Percentiles rank a stretch among this genome's conserved stretches.
Evolutionary conservation across 176 grass and related monocot species (phyloP).

Genomic region (Aegilops bicornis): DNA sequence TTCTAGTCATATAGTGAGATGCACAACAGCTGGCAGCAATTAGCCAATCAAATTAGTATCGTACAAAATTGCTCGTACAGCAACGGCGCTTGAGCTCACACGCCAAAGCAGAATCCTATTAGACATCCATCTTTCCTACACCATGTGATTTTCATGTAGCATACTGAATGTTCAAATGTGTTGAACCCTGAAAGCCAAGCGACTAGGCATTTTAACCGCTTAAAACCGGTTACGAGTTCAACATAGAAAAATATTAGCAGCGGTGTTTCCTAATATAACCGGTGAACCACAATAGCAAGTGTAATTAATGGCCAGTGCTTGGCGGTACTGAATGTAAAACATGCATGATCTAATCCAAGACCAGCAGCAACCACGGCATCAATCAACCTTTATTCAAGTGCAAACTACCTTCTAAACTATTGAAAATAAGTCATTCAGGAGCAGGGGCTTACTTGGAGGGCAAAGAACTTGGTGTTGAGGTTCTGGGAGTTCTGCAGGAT

Average conservation of each 20-base stretch:
- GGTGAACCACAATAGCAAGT: not conserved
- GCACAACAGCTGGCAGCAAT: not conserved
- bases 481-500: conserved; percentile 93
- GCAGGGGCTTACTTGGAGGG: conserved; percentile 72
- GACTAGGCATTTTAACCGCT: not conserved
- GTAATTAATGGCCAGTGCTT: not conserved
- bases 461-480: conserved; percentile 98
- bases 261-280: not conserved
- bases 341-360: not conserved
- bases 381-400: not conserved
- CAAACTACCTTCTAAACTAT: not conserved
- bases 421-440: not conserved
- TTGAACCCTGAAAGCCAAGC: not conserved
- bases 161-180: not conserved
- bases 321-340: not conserved
- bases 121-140: not conserved
- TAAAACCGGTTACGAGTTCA: not conserved
- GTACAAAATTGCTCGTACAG: not conserved
- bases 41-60: not conserved
- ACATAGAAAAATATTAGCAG: not conserved
- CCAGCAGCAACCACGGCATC: not conserved
- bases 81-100: not conserved
- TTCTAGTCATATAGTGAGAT: not conserved
- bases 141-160: not conserved
- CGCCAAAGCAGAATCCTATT: not conserved